These are phyloP conservation scores for Venturia nashicola DNA, from an alignment of 2,329 filamentous ascomycete species.

Conservation along the genomic window DNA sequence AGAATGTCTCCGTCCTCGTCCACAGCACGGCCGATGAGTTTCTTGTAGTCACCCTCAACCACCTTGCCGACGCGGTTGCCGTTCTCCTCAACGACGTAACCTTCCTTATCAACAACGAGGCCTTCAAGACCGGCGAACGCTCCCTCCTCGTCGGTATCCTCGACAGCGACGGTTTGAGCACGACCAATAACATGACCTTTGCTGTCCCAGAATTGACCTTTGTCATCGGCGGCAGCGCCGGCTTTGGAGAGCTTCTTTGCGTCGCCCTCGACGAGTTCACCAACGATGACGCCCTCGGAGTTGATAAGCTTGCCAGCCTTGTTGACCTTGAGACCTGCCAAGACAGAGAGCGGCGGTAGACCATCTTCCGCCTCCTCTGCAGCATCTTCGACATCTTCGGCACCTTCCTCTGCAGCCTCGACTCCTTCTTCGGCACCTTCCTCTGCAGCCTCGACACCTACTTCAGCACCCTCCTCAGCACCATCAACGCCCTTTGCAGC, in stretches of 20 bases:
- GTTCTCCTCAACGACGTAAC: slow-evolving; percentile 37
- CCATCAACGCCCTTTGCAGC: slow-evolving; percentile 21
- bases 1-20: slow-evolving; percentile 41
- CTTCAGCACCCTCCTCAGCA: slow-evolving; percentile 25
- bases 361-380: slow-evolving; percentile 21
- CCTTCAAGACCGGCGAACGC: slow-evolving; percentile 39
- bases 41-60: slow-evolving; percentile 38
- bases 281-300: slow-evolving; percentile 32
- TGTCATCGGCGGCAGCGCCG: slow-evolving; percentile 30
- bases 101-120: slow-evolving; percentile 36
- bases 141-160: slow-evolving; percentile 35
- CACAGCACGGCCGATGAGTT: slow-evolving; percentile 36
- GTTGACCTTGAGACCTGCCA: slow-evolving; percentile 38
- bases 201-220: slow-evolving; percentile 42
- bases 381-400: slow-evolving; percentile 19
- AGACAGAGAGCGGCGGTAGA: slow-evolving; percentile 35
- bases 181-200: slow-evolving; percentile 40
- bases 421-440: slow-evolving; percentile 17
- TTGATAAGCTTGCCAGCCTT: slow-evolving; percentile 39
- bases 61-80: slow-evolving; percentile 37
- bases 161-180: slow-evolving; percentile 33
- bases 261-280: slow-evolving; percentile 38
- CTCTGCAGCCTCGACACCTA: slow-evolving; percentile 19
- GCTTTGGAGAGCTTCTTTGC: slow-evolving; percentile 41
- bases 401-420: slow-evolving; percentile 21